These are phyloP conservation scores for Seiridium unicorne DNA, from an alignment of 2,329 filamentous ascomycete species.

Conservation along the genomic window DNA sequence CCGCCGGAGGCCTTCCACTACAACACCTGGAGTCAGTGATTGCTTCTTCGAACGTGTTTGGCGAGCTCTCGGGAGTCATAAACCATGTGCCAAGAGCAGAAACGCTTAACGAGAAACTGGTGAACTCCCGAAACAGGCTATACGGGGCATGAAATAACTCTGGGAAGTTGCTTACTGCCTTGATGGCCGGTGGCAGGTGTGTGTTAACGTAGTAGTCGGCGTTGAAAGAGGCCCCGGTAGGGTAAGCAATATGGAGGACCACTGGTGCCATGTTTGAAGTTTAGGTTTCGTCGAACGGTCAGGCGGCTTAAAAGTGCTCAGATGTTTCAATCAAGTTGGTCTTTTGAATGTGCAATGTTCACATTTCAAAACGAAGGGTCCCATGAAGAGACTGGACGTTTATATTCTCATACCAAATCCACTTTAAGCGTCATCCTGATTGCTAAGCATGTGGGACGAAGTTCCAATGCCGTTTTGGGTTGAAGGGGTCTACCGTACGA, in stretches of 20 bases:
- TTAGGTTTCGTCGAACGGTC: background rate
- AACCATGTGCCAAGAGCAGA: too few species aligned
- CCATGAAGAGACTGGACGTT: background rate
- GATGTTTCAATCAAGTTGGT: background rate
- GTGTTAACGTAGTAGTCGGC: constrained; percentile 13
- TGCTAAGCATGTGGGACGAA: constrained; percentile 2
- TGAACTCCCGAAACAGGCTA: too few species aligned
- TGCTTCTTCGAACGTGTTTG: too few species aligned
- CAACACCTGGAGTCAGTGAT: too few species aligned
- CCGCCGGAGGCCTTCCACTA: constrained; percentile 5
- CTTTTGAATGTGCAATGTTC: background rate
- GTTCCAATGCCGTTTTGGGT: background rate
- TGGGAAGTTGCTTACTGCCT: background rate
- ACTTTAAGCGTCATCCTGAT: background rate
- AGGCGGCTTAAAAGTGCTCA: background rate
- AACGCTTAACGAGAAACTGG: too few species aligned
- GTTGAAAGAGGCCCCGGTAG: constrained; percentile 11
- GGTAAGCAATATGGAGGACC: constrained; percentile 10
- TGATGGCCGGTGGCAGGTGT: constrained; percentile 8
- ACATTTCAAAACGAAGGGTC: background rate
- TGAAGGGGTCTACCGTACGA: too few species aligned
- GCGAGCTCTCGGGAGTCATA: too few species aligned
- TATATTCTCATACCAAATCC: background rate
- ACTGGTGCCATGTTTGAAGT: background rate
- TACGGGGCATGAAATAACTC: too few species aligned